A percentile compares a stretch with the other conserved stretches of the same genome.
Evolutionary conservation across 169 alveolate genomes (phyloP).

Genomic region (Plasmodium sp.): DNA sequence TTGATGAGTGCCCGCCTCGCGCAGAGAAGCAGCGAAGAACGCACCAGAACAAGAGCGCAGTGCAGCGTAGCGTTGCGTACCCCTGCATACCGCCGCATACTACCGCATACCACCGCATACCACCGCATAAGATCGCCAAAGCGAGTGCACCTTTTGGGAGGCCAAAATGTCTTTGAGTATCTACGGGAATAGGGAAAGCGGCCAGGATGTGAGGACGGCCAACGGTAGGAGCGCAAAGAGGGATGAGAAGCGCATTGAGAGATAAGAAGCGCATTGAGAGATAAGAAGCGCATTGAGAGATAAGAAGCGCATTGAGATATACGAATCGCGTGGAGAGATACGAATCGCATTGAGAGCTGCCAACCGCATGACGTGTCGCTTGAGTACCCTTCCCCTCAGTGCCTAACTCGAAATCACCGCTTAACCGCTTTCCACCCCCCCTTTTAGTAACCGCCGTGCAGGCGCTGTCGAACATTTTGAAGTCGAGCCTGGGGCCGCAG

Average conservation of each 20-base stretch:
- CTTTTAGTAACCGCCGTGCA: conserved; percentile 95
- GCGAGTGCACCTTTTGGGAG: background rate
- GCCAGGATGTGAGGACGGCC: conserved; percentile 85
- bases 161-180: conserved; percentile 81
- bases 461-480: conserved; percentile 97
- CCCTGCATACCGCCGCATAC: background rate
- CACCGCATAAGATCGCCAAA: background rate
- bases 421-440: background rate
- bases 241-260: background rate
- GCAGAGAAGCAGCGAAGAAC: background rate
- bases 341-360: too few relatives aligned
- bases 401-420: background rate
- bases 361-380: too few relatives aligned
- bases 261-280: too few relatives aligned
- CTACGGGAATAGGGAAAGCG: conserved; percentile 84
- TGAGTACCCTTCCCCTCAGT: background rate
- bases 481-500: conserved; percentile 99
- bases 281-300: too few relatives aligned
- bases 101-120: background rate
- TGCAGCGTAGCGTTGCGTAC: too few relatives aligned
- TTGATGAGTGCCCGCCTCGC: background rate
- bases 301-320: too few relatives aligned
- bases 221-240: conserved; percentile 73
- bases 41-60: background rate
- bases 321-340: too few relatives aligned